Conservation (phyloP, 2,329 filamentous ascomycete species). For the Dactylellina haptotyla region DNA sequence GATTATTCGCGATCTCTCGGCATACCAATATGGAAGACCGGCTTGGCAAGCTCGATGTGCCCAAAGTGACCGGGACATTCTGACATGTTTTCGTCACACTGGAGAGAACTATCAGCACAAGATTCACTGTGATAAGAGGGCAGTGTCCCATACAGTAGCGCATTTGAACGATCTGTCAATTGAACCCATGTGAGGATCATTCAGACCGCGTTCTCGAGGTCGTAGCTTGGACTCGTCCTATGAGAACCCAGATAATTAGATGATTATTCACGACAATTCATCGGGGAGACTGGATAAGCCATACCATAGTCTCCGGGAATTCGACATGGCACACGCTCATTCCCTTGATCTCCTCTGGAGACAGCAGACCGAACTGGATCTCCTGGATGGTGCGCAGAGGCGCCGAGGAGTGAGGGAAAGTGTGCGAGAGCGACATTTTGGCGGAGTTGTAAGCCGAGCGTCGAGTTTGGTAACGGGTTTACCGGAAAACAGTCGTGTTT, state of each 20-base stretch:
- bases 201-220: conserved; percentile 89
- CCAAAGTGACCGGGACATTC: conserved; percentile 98
- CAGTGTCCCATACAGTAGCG: conserved; percentile 69
- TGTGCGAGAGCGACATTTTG: conserved; percentile 85
- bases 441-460: conserved; percentile 55
- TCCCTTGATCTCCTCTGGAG: conserved; percentile 97
- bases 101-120: conserved; percentile 14
- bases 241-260: conserved; percentile 7
- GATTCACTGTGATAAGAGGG: not conserved
- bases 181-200: conserved; percentile 93
- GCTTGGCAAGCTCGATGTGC: conserved; percentile 96
- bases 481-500: conserved; percentile 16
- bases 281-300: conserved; percentile 55
- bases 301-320: conserved; percentile 96
- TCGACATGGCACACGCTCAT: conserved; percentile 97
- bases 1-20: not conserved
- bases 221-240: conserved; percentile 86
- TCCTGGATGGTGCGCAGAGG: conserved; percentile 97
- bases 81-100: conserved; percentile 90
- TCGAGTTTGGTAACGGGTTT: conserved; percentile 9
- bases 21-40: conserved; percentile 85
- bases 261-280: not conserved
- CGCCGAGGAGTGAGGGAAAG: conserved; percentile 90
- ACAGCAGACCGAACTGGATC: conserved; percentile 98
- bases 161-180: conserved; percentile 97